Percentiles rank a stretch among this genome's conserved stretches.
These are phyloP conservation scores for Eurotiales sp. DNA, from an alignment of 2,329 filamentous ascomycete species.

Conservation along the genomic window DNA sequence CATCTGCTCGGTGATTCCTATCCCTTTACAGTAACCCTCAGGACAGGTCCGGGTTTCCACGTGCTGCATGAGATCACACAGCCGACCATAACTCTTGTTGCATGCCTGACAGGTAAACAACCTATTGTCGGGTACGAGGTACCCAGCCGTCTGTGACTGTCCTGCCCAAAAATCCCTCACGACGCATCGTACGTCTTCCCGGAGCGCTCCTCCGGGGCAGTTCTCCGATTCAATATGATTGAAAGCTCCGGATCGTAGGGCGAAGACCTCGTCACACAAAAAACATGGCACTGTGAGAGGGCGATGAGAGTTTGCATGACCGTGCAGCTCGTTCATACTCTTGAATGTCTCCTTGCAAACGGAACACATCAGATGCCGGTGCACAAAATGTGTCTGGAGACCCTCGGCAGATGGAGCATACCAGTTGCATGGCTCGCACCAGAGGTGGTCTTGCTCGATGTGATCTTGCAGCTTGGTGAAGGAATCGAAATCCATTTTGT, in stretches of 20 bases:
- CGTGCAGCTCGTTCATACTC: constrained; percentile 19
- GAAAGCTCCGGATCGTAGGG: constrained; percentile 18
- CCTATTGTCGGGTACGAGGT: background rate
- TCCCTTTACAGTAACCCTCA: constrained; percentile 17
- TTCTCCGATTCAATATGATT: constrained; percentile 22
- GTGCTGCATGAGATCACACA: constrained; percentile 23
- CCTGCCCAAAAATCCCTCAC: constrained; percentile 11
- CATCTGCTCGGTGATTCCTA: constrained; percentile 13
- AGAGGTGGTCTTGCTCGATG: constrained; percentile 18
- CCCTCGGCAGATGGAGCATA: constrained; percentile 19
- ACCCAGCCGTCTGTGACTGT: background rate
- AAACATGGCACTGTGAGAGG: constrained; percentile 17
- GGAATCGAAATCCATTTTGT: constrained; percentile 16
- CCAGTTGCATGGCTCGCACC: constrained; percentile 21
- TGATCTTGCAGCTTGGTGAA: constrained; percentile 18
- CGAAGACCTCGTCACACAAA: constrained; percentile 18
- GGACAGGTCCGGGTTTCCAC: constrained; percentile 18
- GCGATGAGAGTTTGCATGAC: constrained; percentile 19
- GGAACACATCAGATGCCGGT: constrained; percentile 18
- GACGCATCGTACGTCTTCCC: constrained; percentile 15
- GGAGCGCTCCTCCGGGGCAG: constrained; percentile 17
- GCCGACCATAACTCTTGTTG: constrained; percentile 13
- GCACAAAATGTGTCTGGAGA: constrained; percentile 18
- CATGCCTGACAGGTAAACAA: constrained; percentile 19
- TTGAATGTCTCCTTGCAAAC: constrained; percentile 19